Base-by-base conservation (phyloP, 2,329 filamentous ascomycete species). In the Geosmithia flava region DNA sequence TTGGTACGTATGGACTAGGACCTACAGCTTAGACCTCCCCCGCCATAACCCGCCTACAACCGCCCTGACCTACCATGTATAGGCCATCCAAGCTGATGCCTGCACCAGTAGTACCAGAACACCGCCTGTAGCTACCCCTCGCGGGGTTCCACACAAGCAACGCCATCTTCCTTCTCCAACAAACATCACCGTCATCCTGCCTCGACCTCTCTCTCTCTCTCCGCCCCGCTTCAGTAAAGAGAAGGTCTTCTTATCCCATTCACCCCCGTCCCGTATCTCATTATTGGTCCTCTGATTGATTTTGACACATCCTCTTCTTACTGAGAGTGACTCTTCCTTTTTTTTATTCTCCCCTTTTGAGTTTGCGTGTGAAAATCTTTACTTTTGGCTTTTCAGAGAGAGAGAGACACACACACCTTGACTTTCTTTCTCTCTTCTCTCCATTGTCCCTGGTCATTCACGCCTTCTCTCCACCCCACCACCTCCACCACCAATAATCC, bases 61-160 rank as follows among this genome's bases (percentile, higher is more conserved):
- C 23, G 23, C 23, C 23, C n/a, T n/a, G n/a, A n/a, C n/a, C n/a
- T n/a, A n/a, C n/a, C n/a, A n/a, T n/a, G n/a, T n/a, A n/a, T n/a
- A n/a, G n/a, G n/a, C n/a, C 6, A 45, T 45, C 5, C 17, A 5
- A 17, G 20, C 8, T 15, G 43, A 17, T 23, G 20, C 7, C 43
- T 11, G 10, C 10, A 3, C 3, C 41, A 3, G 17, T 42, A 3
- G n/a, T 23, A 42, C 33, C 3, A 16, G n/a, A n/a, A n/a, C n/a
- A n/a, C n/a, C 33, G 41, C 17, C 45, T 47, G 41, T 23, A 47
- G 49, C 49, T 53, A 48, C 50, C 51, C 49, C 52, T 61, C 52
- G 58, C 55, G 57, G 57, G 59, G 61, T 60, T 56, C 64, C 63
- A 66, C 63, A 60, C 57, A 55, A 65, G 62, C 63, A 66, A 54